Evolutionary conservation across 2,329 filamentous ascomycete species (phyloP), one percentile per base, ranked within the genome.

Genomic region (Sordariomycetes sp.): DNA sequence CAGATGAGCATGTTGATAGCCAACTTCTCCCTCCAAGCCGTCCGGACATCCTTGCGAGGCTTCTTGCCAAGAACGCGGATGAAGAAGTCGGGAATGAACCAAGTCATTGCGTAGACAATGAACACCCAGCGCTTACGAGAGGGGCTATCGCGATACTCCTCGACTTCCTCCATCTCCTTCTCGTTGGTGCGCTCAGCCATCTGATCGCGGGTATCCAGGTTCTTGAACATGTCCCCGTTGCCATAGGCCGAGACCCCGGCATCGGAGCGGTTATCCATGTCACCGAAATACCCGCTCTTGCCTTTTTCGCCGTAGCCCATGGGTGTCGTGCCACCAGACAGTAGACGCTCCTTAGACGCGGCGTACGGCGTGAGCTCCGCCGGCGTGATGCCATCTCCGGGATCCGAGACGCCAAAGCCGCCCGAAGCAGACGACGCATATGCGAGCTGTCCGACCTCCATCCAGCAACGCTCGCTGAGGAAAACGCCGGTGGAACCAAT

Each of bases 1-100:
- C 95, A 99, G 68, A 99, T 99, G 66, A 97, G 80, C 69, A 99
- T 78, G 75, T 99, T 99, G 78, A 99, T 99, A 57, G 94, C 92
- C 59, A 99, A 70, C 77, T 99, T 99, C 70, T 99, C 94, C 67
- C 94, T 81, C 94, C 94, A 99, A 0, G 94, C 94, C 68, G 87
- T 79, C 25, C 91, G 87, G 10, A 99, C 84, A 69, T 99, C 94
- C 68, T 95, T 95, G 60, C 94, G 88, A 59, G 87, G 81, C 86
- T 96, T 96, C 55, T 87, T 80, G 24, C 92, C 92, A 48, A 95
- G 60, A 64, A 77, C 76, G 57, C 83, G 81, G 67, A 97, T 87
- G 51, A 86, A 65, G 64, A 96, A 87, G 67, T 96, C 91, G 5
- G 94, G 94, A 52, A 96, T 75, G 63, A 85, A 90, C 76, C 84